Evolutionary conservation across 2,329 filamentous ascomycete genomes (phyloP), one percentile per base, ranked within the genome.

Genomic region (Colletotrichum graminicola): DNA sequence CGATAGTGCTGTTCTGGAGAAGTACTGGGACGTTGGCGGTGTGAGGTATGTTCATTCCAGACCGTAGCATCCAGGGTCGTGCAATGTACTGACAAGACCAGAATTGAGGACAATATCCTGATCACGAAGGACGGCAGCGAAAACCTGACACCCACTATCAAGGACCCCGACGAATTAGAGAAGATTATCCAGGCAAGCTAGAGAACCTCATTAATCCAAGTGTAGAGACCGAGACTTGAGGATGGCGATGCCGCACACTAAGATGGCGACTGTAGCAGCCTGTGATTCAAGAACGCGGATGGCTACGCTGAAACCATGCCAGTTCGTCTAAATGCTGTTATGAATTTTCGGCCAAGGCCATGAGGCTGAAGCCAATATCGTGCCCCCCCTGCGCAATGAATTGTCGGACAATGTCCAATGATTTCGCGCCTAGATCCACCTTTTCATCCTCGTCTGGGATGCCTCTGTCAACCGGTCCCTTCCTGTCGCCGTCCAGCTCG

Each of bases 11-110:
- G 92, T 95, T 1, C 81, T 98, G 49, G 87, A 94, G 16, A 89
- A 88, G 75, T 98, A 96, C 82, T 95, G 94, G 91, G 89, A 92
- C 64, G 94, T 94, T 1, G 93, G 93, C 14, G 93, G 92, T 75
- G 91, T 94, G 16, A 87, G 91, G 83, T 89, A 77, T 78, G 87
- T 82, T 34, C 18, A 7, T 5, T 36, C 45, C 11, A 32, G 21
- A 14, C 5, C 14, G 26, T 26, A 61, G 18, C 34, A 7, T 39
- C 6, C 6, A 3, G 12, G 18, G 1, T 26, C 39, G 10, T n/a
- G 26, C 16, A 18, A 5, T 39, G 56, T 63, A 70, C 77, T 80
- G 73, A 80, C 63, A 6, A 52, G 5, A 43, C 41, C 11, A 84
- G 86, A 66, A 89, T 91, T 73, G 90, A 92, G 83, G 91, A 93